These are phyloP conservation scores for Phytophthora pseudosyringae DNA, from an alignment of 352 stramenopile genomes.

Conservation along the genomic window DNA sequence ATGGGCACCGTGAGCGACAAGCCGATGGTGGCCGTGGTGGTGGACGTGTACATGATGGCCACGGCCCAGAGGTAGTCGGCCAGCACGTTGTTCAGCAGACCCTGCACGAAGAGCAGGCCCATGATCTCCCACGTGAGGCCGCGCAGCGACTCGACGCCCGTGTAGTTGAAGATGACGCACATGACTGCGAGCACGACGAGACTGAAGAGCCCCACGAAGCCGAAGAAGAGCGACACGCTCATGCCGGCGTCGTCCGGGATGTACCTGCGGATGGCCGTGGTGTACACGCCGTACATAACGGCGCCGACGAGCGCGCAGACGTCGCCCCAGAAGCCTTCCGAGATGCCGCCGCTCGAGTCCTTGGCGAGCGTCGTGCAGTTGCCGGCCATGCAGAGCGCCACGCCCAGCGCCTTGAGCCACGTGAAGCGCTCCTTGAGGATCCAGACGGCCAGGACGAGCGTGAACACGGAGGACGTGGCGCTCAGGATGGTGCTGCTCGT, in stretches of 20 bases:
- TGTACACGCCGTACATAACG: conserved; percentile 96
- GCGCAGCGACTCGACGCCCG: conserved; percentile 70
- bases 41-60: conserved; percentile 94
- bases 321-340: conserved; percentile 61
- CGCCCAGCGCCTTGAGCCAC: conserved; percentile 85
- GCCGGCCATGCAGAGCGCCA: conserved; percentile 89
- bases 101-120: conserved; percentile 88
- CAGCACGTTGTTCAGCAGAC: conserved; percentile 95
- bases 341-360: conserved; percentile 54
- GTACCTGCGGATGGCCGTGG: conserved; percentile 81
- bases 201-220: conserved; percentile 96
- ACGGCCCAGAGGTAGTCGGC: conserved; percentile 96
- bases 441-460: conserved; percentile 89
- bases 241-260: conserved; percentile 87
- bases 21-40: conserved; percentile 96
- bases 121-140: conserved; percentile 80
- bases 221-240: conserved; percentile 95
- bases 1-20: conserved; percentile 97
- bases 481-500: conserved; percentile 96
- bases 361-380: conserved; percentile 90
- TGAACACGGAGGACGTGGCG: conserved; percentile 95
- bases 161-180: conserved; percentile 76
- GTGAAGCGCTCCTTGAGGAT: conserved; percentile 86
- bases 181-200: conserved; percentile 93
- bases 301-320: conserved; percentile 77